Conservation (phyloP, 306 rosid species). For the Dryas drummondii region DNA sequence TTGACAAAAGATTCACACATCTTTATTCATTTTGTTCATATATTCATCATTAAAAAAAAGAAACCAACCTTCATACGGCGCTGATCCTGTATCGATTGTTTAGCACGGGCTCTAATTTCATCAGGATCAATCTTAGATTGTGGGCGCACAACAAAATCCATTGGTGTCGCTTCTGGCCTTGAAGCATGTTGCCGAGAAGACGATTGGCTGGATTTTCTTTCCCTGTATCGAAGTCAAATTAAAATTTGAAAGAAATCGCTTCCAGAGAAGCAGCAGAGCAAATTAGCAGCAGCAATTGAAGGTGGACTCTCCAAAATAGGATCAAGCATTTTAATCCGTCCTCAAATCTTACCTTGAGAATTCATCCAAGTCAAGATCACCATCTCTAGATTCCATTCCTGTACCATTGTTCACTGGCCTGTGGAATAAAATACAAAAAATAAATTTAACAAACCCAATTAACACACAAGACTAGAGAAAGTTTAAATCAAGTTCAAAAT, state of each 20-base stretch:
- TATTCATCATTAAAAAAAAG: not conserved
- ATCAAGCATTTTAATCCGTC: not conserved
- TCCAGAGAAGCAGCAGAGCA: not conserved
- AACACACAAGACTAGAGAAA: not conserved
- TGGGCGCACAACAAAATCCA: conserved; percentile 93
- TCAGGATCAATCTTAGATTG: conserved; percentile 94
- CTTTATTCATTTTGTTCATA: not conserved
- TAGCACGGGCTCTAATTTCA: conserved; percentile 85
- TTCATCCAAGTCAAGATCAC: conserved; percentile 90
- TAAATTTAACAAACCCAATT: not conserved
- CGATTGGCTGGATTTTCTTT: conserved; percentile 75
- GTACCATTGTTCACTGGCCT: conserved; percentile 75
- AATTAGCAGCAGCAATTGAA: not conserved
- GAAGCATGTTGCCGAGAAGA: conserved; percentile 79
- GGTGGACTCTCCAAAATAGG: not conserved
- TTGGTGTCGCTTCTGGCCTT: conserved; percentile 93
- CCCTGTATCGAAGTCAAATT: conserved; percentile 49
- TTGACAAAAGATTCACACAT: not conserved
- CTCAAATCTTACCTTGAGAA: conserved; percentile 67
- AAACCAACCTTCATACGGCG: conserved; percentile 79
- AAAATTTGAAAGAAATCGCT: not conserved
- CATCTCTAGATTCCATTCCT: conserved; percentile 88
- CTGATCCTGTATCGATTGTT: conserved; percentile 80
- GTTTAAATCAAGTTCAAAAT: not conserved
- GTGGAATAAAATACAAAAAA: conserved; percentile 23